Evolutionary conservation across 305 asterid genomes (phyloP).

Genomic region (Stenogyne calaminthoides): DNA sequence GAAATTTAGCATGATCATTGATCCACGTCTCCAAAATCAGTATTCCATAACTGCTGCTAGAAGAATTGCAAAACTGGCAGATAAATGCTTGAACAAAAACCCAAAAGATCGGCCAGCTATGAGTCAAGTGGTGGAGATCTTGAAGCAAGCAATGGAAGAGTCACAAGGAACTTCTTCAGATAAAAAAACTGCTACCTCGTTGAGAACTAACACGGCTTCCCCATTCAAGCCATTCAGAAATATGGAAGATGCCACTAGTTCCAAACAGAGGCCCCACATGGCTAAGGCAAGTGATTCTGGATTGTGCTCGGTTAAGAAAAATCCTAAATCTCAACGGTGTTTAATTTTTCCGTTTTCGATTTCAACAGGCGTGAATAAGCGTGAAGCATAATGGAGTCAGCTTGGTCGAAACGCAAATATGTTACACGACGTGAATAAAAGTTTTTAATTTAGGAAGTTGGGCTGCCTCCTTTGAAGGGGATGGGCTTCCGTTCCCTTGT

Average conservation of each 20-base stretch:
- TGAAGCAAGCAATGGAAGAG: slow-evolving; percentile 65
- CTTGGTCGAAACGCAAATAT: neutral
- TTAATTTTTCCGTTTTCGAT: neutral
- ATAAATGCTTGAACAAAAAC: slow-evolving; percentile 65
- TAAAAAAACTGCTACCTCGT: slow-evolving; percentile 20
- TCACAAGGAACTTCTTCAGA: slow-evolving; percentile 44
- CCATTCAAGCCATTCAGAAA: slow-evolving; percentile 27
- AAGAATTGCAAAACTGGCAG: slow-evolving; percentile 74
- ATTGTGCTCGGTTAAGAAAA: neutral
- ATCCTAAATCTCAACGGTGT: neutral
- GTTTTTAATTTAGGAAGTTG: neutral
- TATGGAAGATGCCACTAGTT: slow-evolving; percentile 29
- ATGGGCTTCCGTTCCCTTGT: neutral
- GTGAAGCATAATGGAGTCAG: slow-evolving; percentile 13
- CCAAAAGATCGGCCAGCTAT: slow-evolving; percentile 76
- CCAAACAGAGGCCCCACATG: slow-evolving; percentile 23
- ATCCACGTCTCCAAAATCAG: slow-evolving; percentile 62
- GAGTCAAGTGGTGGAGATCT: slow-evolving; percentile 61
- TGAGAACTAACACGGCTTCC: slow-evolving; percentile 25
- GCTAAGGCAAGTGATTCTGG: slow-evolving; percentile 32
- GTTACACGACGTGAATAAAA: neutral
- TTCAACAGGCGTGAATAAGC: slow-evolving; percentile 28
- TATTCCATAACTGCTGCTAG: slow-evolving; percentile 62
- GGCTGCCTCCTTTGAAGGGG: neutral
- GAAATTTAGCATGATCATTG: slow-evolving; percentile 70